Conservation (phyloP, 768 basidiomycete species). For the Lactarius psammicola region DNA sequence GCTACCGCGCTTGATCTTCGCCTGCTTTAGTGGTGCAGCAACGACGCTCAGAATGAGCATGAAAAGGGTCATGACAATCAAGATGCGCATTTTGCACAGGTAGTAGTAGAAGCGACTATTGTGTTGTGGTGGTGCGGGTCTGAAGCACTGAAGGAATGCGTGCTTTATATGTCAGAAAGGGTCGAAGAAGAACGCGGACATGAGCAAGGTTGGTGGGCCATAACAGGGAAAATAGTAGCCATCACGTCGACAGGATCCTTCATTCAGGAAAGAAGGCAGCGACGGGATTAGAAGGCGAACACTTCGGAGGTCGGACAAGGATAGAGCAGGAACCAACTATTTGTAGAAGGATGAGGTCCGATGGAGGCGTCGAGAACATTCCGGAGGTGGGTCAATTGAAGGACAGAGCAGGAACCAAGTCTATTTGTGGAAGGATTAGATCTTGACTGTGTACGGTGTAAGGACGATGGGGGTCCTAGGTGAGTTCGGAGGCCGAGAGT, state of each 20-base stretch:
- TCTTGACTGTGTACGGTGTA: not conserved
- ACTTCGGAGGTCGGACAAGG: not conserved
- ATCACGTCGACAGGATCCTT: not conserved
- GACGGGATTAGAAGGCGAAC: slow-evolving; percentile 8
- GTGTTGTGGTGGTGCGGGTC: not conserved
- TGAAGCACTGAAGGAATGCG: not conserved
- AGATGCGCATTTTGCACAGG: slow-evolving; percentile 2
- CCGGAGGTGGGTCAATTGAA: no score
- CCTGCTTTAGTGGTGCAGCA: slow-evolving; percentile 32
- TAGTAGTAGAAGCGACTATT: not conserved
- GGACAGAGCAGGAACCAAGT: not conserved
- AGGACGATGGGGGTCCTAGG: not conserved
- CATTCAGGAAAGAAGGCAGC: not conserved
- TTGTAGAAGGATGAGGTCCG: not conserved
- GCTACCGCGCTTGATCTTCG: slow-evolving; percentile 32
- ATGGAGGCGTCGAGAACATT: no score
- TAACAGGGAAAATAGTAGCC: not conserved
- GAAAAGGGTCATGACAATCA: slow-evolving; percentile 9
- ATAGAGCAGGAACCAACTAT: not conserved
- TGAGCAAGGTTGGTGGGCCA: not conserved
- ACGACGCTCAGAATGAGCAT: slow-evolving; percentile 14
- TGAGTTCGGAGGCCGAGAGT: not conserved
- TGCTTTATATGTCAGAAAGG: slow-evolving; percentile 18
- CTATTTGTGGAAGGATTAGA: not conserved
- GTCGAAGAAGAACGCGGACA: not conserved